Conservation (phyloP, 495 filamentous ascomycete species). For the Talaromyces adpressus region DNA sequence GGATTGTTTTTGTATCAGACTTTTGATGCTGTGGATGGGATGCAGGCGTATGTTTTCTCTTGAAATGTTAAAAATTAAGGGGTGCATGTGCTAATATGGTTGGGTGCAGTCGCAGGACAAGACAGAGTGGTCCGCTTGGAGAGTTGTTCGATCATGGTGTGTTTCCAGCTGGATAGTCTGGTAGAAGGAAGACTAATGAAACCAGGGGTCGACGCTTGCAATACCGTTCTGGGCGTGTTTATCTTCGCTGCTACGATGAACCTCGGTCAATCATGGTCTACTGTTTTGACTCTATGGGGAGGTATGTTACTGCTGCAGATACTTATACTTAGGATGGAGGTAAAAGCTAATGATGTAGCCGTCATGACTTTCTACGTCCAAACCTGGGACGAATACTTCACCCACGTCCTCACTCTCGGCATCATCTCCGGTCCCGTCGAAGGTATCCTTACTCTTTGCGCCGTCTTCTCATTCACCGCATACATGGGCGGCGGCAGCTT, state of each 20-base stretch:
- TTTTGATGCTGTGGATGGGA: slow-evolving; percentile 93
- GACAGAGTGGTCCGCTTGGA: slow-evolving; percentile 86
- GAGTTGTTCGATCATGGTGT: slow-evolving; percentile 95
- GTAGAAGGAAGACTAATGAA: not conserved
- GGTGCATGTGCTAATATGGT: slow-evolving; percentile 10
- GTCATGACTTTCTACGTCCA: slow-evolving; percentile 93
- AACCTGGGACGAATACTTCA: slow-evolving; percentile 99
- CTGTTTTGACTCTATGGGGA: slow-evolving; percentile 76
- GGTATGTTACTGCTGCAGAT: slow-evolving; percentile 39
- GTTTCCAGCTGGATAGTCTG: slow-evolving; percentile 10
- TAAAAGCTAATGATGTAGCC: slow-evolving; percentile 21
- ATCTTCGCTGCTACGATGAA: slow-evolving; percentile 89
- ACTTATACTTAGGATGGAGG: not conserved
- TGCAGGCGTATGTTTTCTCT: slow-evolving; percentile 67
- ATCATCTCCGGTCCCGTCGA: slow-evolving; percentile 93
- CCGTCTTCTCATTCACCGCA: slow-evolving; percentile 80
- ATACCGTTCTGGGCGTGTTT: slow-evolving; percentile 88
- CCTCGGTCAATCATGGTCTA: slow-evolving; percentile 87
- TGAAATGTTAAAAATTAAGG: slow-evolving; percentile 4
- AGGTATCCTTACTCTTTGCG: slow-evolving; percentile 77
- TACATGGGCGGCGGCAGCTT: slow-evolving; percentile 80
- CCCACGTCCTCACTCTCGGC: slow-evolving; percentile 86
- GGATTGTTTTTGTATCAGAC: slow-evolving; percentile 96
- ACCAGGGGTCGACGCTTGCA: slow-evolving; percentile 82
- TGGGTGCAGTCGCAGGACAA: slow-evolving; percentile 64